Conservation (phyloP, 768 basidiomycete species). For the Sarcodon sp. region DNA sequence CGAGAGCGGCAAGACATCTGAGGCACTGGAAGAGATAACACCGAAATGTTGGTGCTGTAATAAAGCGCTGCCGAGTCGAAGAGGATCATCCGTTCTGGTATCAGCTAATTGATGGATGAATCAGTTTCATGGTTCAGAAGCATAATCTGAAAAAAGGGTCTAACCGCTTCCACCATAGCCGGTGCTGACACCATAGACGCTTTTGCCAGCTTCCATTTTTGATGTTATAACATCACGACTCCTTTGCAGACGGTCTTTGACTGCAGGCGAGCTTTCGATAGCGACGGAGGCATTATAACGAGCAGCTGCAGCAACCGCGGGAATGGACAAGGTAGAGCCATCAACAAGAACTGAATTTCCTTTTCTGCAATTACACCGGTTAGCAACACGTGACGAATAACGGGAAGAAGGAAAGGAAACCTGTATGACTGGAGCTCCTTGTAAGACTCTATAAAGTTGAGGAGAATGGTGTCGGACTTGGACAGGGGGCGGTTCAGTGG, state of each 20-base stretch:
- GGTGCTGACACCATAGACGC: conserved; percentile 77
- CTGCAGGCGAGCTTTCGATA: conserved; percentile 33
- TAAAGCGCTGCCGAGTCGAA: conserved; percentile 69
- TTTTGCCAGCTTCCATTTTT: conserved; percentile 55
- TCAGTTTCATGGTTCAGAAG: not conserved
- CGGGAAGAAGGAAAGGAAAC: conserved; percentile 22
- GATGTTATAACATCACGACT: conserved; percentile 50
- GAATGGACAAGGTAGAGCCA: conserved; percentile 60
- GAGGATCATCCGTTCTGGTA: conserved; percentile 64
- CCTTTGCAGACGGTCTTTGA: conserved; percentile 42
- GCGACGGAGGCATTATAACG: conserved; percentile 42
- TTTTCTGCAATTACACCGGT: conserved; percentile 22
- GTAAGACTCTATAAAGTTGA: conserved; percentile 43
- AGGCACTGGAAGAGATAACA: conserved; percentile 45
- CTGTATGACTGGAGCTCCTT: conserved; percentile 53
- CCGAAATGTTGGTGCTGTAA: conserved; percentile 76
- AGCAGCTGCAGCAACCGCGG: conserved; percentile 67
- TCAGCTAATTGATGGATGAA: conserved; percentile 35
- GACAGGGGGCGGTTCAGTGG: not conserved
- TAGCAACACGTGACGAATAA: not conserved
- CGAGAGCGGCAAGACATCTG: conserved; percentile 46
- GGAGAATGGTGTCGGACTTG: conserved; percentile 24
- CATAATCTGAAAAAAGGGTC: not conserved
- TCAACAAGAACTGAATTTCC: conserved; percentile 54
- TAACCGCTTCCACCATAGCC: conserved; percentile 78